Conservation (phyloP, 1,284 basidiomycete genomes). For the Papiliotrema terrestris region DNA sequence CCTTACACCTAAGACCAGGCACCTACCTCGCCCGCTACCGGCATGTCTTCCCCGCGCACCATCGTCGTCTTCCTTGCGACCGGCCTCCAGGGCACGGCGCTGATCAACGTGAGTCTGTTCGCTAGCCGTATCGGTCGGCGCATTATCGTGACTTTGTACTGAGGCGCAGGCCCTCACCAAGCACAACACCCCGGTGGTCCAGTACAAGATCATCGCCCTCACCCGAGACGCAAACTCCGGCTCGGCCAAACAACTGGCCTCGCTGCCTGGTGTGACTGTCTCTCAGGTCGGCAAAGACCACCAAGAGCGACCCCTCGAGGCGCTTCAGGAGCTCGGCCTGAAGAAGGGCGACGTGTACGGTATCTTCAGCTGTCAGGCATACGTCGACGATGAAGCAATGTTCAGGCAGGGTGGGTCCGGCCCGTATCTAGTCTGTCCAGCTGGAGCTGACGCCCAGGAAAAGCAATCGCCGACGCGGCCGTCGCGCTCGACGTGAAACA, state of each 20-base stretch:
- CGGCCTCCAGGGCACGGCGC: not conserved
- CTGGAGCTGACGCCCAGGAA: constrained; percentile 22
- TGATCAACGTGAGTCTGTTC: not conserved
- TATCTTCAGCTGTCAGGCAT: not conserved
- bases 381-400: constrained; percentile 2
- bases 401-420: not conserved
- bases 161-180: not conserved
- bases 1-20: too few relatives aligned
- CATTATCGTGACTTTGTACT: not conserved
- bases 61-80: constrained; percentile 1
- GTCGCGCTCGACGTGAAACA: constrained; percentile 46
- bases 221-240: not conserved
- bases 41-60: not conserved
- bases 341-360: not conserved
- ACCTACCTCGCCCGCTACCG: too few relatives aligned
- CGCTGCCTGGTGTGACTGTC: not conserved
- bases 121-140: not conserved
- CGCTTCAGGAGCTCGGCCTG: not conserved
- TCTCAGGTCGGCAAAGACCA: not conserved
- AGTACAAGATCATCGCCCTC: constrained; percentile 1
- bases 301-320: not conserved
- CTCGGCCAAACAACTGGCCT: not conserved
- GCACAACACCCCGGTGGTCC: not conserved
- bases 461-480: constrained; percentile 49
- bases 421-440: not conserved